Percentiles rank a stretch among this genome's conserved stretches.
Evolutionary conservation across 2,329 filamentous ascomycete species (phyloP).

Genomic region (Arthrobotrys pseudoclavata): DNA sequence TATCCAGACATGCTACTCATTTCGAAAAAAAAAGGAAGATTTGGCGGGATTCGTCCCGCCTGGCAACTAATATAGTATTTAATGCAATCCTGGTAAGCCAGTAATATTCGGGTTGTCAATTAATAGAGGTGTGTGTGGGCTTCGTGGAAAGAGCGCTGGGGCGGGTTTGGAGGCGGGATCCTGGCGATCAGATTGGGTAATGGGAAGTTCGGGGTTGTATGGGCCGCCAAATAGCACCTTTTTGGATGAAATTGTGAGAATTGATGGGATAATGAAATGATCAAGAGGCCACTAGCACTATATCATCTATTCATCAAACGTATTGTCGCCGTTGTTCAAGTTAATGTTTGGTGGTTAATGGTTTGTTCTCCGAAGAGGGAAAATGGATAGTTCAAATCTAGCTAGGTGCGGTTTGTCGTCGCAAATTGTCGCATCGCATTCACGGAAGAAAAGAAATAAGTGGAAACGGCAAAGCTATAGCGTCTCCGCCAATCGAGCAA

Average conservation of each 20-base stretch:
- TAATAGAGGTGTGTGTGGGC: slow-evolving; percentile 51
- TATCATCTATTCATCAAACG: slow-evolving; percentile 47
- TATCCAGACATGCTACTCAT: slow-evolving; percentile 60
- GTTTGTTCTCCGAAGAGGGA: slow-evolving; percentile 44
- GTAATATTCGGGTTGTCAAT: slow-evolving; percentile 56
- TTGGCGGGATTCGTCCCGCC: slow-evolving; percentile 56
- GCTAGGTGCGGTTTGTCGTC: slow-evolving; percentile 12
- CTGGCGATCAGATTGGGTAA: slow-evolving; percentile 49
- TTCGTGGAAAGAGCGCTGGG: slow-evolving; percentile 50
- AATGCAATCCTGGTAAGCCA: slow-evolving; percentile 53
- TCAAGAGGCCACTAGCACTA: slow-evolving; percentile 22
- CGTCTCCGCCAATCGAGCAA: slow-evolving; percentile 27
- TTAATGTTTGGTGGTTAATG: slow-evolving; percentile 39
- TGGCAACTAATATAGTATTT: slow-evolving; percentile 59
- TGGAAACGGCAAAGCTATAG: slow-evolving; percentile 26
- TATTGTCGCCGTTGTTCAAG: slow-evolving; percentile 32
- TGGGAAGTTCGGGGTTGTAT: slow-evolving; percentile 44
- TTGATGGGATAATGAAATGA: slow-evolving; percentile 29
- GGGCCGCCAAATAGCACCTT: slow-evolving; percentile 53
- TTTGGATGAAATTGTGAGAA: slow-evolving; percentile 56
- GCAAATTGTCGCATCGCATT: slow-evolving; percentile 48
- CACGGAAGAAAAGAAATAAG: slow-evolving; percentile 19
- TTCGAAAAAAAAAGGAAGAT: slow-evolving; percentile 46
- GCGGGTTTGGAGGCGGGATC: slow-evolving; percentile 55
- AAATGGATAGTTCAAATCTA: slow-evolving; percentile 16